Evolutionary conservation across 257 asterid genomes (phyloP), one percentile per base, ranked within the genome.

Genomic region (Solanum lycopersicoides): DNA sequence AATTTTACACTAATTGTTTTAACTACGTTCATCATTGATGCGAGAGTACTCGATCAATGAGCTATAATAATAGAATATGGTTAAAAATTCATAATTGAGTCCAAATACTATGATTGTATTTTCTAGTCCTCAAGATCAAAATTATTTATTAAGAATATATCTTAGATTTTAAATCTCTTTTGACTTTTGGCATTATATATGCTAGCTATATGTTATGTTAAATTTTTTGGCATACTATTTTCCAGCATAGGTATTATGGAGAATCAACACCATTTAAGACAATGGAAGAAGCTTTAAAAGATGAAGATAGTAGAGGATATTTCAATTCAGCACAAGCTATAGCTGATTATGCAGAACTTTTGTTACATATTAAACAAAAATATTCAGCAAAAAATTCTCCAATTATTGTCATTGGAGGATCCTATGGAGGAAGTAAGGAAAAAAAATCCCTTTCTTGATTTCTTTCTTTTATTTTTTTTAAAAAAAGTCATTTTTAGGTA

Each of bases 351-450:
- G 98, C 98, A 25, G 92, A 93, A 68, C 88, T 96, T 12, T 60
- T 95, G 82, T 13, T 94, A 50, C 92, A 96, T 60, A 73, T 96
- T 9, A 96, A 91, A 90, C 12, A 90, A 20, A 25, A 87, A 72
- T 89, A 90, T 12, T 89, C 92, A 2, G 98, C 98, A 1, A 89
- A 92, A 0, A 5, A 90, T 80, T 92, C 98, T 87, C 97, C 99
- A 7, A 80, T 96, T 73, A 93, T 95, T 72, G 96, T 96, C 44
- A 9, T 93, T 65, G 98, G 98, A 39, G 98, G 93, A 85, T 95
- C 98, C 3, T 95, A 95, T 14, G 98, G 98, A 37, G 98, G 98
- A 93, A 95, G 98, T 95, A 65, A 83, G 93, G n/a, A 28, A 42
- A 14, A 45, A 45, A 45, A 3, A 4, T 13, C 16, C 53, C 53